Base-by-base conservation (phyloP, 1,284 basidiomycete species). In the Afroboletus lepidellus region DNA sequence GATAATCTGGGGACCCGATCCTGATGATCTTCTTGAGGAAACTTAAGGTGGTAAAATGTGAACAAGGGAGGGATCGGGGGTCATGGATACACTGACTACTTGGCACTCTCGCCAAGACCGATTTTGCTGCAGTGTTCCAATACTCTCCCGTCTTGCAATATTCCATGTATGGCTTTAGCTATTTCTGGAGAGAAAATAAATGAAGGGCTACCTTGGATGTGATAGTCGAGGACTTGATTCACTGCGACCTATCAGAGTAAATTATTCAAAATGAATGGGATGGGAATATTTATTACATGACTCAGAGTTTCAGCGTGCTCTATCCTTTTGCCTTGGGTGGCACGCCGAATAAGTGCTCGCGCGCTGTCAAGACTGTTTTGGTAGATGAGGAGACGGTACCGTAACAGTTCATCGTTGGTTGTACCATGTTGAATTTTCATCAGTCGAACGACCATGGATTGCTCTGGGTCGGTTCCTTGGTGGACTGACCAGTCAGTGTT, bases 381-480 rank as follows among this genome's bases (percentile, higher is more conserved):
- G 27, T 53, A 53, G 16, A 57, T 20, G 8, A 4, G 18, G 27
- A 41, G 30, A 20, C 42, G 54, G 15, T 37, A 36, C n/a, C 18
- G 25, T 15, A 39, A 8, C 32, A 25, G 48, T 15, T 57, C 41
- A 8, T 33, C 21, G 15, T 29, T 15, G 33, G 41, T 56, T 21
- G 52, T 21, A 16, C 55, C 48, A 25, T 56, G 46, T 9, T 45
- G 37, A 18, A 52, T 18, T 16, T 52, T 53, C 36, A 57, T 57
- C 32, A 15, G 55, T 32, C 32, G 53, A 1, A 57, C 23, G 23
- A 45, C 18, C 38, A 9, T 13, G 33, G 21, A 32, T 11, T 8
- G 27, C 4, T 38, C 29, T 18, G 32, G 37, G n/a, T 57, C 42
- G 9, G n/a, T 57, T 30, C 36, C 42, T 57, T 24, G 13, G 9